phyloP scores from a whole-genome alignment of 1,284 basidiomycete species.

The Ceratobasidium sp. region DNA sequence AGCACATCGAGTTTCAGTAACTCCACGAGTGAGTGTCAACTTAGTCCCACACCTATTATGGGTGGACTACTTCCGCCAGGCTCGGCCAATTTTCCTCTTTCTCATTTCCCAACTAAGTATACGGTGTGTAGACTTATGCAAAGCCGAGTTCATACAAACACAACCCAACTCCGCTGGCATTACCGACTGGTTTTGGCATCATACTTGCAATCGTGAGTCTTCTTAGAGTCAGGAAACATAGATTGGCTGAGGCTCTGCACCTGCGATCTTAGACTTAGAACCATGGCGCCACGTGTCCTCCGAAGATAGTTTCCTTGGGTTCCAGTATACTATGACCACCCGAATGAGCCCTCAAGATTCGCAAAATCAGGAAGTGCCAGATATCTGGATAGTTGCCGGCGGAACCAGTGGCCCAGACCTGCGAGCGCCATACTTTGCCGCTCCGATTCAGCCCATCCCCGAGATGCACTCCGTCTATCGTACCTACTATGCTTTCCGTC shows the following conservation, averaged over 20 bases:
- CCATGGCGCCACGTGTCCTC: not conserved
- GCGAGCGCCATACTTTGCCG: not conserved
- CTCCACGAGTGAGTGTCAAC: not conserved
- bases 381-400: not conserved
- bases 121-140: not conserved
- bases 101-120: not conserved
- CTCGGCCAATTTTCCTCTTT: not conserved
- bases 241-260: not conserved
- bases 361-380: not conserved
- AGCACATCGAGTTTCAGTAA: not conserved
- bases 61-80: too few species aligned
- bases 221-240: too few species aligned
- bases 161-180: not conserved
- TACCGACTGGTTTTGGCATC: not conserved
- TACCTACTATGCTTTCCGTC: not conserved
- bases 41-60: too few species aligned
- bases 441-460: not conserved
- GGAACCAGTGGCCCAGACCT: not conserved
- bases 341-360: not conserved
- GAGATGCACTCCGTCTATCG: not conserved
- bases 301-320: not conserved
- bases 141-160: not conserved
- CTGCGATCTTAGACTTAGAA: not conserved
- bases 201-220: not conserved
- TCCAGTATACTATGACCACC: not conserved